Conservation (phyloP, 805 yeast species). For the Saturnispora quitensis region DNA sequence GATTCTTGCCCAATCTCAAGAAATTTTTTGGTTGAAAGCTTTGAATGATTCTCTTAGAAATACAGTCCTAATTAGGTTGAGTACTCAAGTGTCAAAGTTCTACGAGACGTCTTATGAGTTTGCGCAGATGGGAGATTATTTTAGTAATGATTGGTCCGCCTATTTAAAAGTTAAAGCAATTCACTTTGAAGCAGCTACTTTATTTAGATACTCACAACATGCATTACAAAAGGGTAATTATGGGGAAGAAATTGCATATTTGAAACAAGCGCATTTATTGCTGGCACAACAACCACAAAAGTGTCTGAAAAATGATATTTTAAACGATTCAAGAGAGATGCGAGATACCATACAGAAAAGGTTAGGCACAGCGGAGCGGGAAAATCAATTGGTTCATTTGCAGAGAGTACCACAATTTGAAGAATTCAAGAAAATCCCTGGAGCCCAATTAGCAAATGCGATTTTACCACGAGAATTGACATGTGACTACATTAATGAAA, state of each 20-base stretch:
- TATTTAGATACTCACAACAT: conserved; percentile 48
- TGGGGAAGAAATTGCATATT: conserved; percentile 63
- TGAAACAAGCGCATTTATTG: conserved; percentile 34
- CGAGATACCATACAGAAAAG: conserved; percentile 34
- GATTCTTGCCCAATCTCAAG: conserved; percentile 82
- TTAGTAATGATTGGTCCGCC: conserved; percentile 48
- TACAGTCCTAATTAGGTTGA: conserved; percentile 51
- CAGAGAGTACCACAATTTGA: conserved; percentile 46
- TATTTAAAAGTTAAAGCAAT: conserved; percentile 48
- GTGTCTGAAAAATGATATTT: conserved; percentile 21
- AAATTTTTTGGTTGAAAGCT: conserved; percentile 75
- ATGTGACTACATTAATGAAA: conserved; percentile 14
- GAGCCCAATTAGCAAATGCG: conserved; percentile 48
- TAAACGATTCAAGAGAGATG: conserved; percentile 47
- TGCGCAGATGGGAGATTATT: conserved; percentile 21
- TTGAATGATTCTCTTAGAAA: conserved; percentile 41
- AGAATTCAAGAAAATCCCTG: conserved; percentile 34
- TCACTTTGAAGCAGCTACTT: conserved; percentile 68
- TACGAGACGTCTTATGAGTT: conserved; percentile 40
- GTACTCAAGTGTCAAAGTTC: conserved; percentile 51
- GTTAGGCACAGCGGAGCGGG: conserved; percentile 53
- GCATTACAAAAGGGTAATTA: conserved; percentile 42
- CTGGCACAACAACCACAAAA: conserved; percentile 19
- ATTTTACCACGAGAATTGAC: conserved; percentile 28
- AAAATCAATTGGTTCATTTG: conserved; percentile 72